Conservation (phyloP, 352 stramenopile species). For the Phytophthora pseudosyringae region DNA sequence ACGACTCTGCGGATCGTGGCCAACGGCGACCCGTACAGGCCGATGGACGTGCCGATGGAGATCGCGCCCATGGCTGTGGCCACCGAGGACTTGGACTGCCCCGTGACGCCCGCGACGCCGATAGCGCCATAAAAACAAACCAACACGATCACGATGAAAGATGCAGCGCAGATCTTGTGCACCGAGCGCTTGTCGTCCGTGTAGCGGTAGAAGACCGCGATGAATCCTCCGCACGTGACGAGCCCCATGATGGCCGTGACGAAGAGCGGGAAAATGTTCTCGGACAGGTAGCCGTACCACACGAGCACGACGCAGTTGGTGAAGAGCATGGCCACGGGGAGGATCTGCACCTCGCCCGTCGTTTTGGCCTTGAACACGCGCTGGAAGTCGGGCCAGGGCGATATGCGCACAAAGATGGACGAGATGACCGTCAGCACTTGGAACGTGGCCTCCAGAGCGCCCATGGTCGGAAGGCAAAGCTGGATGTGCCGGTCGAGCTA, state of each 20-base stretch:
- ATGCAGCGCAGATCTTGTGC: conserved; percentile 20
- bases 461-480: conserved; percentile 19
- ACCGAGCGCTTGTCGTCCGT: conserved; percentile 36
- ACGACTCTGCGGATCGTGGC: conserved; percentile 45
- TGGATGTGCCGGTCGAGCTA: neutral
- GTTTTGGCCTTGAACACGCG: conserved; percentile 56
- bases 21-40: conserved; percentile 65
- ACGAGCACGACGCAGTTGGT: conserved; percentile 70
- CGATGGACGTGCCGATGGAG: conserved; percentile 55
- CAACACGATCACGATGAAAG: conserved; percentile 24
- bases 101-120: conserved; percentile 35
- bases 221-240: conserved; percentile 48
- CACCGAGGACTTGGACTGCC: conserved; percentile 36
- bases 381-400: conserved; percentile 59
- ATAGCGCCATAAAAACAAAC: conserved; percentile 45
- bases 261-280: conserved; percentile 64
- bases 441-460: conserved; percentile 32
- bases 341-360: conserved; percentile 55
- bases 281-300: conserved; percentile 54
- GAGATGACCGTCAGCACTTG: conserved; percentile 71
- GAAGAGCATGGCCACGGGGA: conserved; percentile 70
- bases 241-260: conserved; percentile 55
- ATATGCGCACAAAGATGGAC: conserved; percentile 70
- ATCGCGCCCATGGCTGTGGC: conserved; percentile 52
- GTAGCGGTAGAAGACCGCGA: conserved; percentile 54